Evolutionary conservation across 805 yeast species (phyloP).

Genomic region (Metschnikowia gruessii): DNA sequence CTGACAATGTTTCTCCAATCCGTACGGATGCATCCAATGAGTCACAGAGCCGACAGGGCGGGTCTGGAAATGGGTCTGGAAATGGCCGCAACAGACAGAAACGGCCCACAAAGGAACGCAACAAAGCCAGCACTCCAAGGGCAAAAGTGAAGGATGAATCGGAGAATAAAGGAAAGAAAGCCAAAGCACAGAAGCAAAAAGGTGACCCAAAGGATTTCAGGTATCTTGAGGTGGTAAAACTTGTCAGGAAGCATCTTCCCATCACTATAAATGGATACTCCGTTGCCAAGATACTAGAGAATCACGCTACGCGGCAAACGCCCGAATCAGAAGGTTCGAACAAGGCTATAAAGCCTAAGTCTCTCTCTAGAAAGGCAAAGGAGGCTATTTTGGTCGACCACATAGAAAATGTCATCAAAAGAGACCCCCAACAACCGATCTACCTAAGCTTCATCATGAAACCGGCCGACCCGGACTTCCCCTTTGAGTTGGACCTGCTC

Average conservation of each 20-base stretch:
- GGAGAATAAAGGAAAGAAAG: background rate
- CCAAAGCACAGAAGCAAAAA: conserved; percentile 9
- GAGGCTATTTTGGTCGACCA: conserved; percentile 14
- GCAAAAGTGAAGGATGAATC: background rate
- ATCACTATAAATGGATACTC: conserved; percentile 37
- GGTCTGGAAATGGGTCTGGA: background rate
- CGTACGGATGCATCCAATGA: background rate
- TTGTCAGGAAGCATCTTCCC: conserved; percentile 31
- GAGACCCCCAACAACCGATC: conserved; percentile 21
- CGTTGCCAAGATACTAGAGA: conserved; percentile 17
- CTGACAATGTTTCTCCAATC: background rate
- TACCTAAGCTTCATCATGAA: conserved; percentile 44
- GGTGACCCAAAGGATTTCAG: conserved; percentile 20
- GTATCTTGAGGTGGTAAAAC: conserved; percentile 32
- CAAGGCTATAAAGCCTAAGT: background rate
- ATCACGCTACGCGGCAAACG: background rate
- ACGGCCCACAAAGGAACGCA: background rate
- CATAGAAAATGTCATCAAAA: conserved; percentile 10
- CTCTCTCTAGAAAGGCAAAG: conserved; percentile 13
- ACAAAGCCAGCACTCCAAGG: background rate
- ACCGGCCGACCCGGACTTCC: conserved; percentile 74
- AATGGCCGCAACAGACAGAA: conserved; percentile 1
- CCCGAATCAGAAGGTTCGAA: background rate
- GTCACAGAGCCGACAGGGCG: background rate
- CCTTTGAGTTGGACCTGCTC: conserved; percentile 57